Conservation (phyloP, 1,139 yeast species). For the Debaryomyces coudertii region DNA sequence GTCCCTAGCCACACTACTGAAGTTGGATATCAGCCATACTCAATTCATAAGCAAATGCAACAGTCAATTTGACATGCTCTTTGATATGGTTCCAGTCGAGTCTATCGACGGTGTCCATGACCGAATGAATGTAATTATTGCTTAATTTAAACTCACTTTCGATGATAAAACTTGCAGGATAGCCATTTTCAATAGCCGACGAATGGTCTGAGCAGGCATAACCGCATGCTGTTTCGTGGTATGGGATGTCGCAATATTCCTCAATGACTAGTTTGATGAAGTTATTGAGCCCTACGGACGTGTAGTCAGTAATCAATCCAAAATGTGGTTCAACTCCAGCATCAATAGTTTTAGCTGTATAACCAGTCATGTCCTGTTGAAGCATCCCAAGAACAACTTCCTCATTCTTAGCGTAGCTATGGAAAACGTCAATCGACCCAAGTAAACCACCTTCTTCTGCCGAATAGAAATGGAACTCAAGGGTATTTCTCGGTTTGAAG, state of each 20-base stretch:
- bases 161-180: conserved; percentile 78
- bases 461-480: conserved; percentile 92
- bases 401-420: conserved; percentile 49
- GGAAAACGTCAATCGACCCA: conserved; percentile 82
- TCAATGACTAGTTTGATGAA: conserved; percentile 65
- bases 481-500: conserved; percentile 65
- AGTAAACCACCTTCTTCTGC: conserved; percentile 94
- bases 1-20: background rate
- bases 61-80: conserved; percentile 75
- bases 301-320: conserved; percentile 80
- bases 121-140: conserved; percentile 74
- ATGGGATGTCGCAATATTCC: conserved; percentile 66
- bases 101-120: conserved; percentile 79
- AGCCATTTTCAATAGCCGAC: conserved; percentile 80
- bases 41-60: conserved; percentile 73
- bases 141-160: conserved; percentile 70
- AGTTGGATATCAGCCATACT: conserved; percentile 31
- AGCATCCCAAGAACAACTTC: conserved; percentile 76
- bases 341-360: conserved; percentile 56
- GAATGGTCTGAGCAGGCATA: conserved; percentile 95
- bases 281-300: conserved; percentile 58
- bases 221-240: conserved; percentile 78
- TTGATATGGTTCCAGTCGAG: conserved; percentile 75
- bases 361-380: conserved; percentile 97
- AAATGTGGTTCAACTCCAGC: conserved; percentile 68